Evolutionary conservation across 2,329 filamentous ascomycete species (phyloP).

Genomic region (Ophiostoma sp.): DNA sequence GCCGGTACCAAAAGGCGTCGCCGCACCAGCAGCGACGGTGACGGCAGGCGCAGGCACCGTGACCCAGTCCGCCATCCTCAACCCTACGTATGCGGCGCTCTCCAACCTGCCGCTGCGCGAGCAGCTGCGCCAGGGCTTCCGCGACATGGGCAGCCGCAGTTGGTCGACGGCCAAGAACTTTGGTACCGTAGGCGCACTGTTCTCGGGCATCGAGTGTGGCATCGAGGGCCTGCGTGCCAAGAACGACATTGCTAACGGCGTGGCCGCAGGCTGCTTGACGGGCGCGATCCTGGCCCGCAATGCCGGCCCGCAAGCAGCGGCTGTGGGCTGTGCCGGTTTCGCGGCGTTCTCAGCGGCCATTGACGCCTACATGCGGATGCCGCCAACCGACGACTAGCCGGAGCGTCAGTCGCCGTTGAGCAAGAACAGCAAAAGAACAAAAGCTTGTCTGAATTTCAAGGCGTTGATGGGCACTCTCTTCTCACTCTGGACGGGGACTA

Average conservation of each 20-base stretch:
- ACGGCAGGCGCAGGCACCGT: slow-evolving; percentile 27
- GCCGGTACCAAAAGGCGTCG: background rate
- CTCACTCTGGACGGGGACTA: background rate
- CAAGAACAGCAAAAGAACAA: background rate
- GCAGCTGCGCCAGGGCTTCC: slow-evolving; percentile 80
- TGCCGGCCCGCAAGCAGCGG: slow-evolving; percentile 83
- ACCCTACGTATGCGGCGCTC: slow-evolving; percentile 35
- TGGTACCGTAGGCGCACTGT: slow-evolving; percentile 84
- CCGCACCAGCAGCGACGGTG: slow-evolving; percentile 12
- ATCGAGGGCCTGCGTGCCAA: slow-evolving; percentile 90
- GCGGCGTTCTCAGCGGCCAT: slow-evolving; percentile 89
- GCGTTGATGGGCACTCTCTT: background rate
- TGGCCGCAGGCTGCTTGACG: slow-evolving; percentile 82
- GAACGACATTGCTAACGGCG: slow-evolving; percentile 86
- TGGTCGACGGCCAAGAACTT: slow-evolving; percentile 89
- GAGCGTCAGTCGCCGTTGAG: background rate
- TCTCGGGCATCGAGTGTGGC: slow-evolving; percentile 88
- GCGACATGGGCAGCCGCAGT: slow-evolving; percentile 86
- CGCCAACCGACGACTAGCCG: slow-evolving; percentile 51
- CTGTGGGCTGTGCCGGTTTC: slow-evolving; percentile 84
- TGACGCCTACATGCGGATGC: slow-evolving; percentile 83
- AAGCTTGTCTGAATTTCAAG: background rate
- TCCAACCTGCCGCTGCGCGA: slow-evolving; percentile 70
- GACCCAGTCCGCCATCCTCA: background rate
- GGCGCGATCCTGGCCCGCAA: slow-evolving; percentile 81